A percentile compares a stretch with the other conserved stretches of the same genome.
Evolutionary conservation across 805 yeast species (phyloP).

Genomic region (Grigorovia yakushimaensis): DNA sequence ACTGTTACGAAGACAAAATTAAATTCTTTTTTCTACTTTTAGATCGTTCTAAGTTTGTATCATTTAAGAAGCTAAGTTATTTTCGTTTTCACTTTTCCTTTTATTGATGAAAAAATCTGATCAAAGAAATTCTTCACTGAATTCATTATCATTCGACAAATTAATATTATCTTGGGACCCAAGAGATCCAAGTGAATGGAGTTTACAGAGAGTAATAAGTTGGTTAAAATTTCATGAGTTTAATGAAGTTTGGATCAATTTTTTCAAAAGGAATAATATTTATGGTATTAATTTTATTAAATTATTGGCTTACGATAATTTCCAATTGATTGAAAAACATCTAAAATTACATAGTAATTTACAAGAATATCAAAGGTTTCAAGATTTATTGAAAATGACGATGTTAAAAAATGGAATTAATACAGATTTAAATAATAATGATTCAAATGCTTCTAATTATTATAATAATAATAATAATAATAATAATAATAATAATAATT

Average conservation of each 20-base stretch:
- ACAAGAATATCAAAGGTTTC: constrained; percentile 48
- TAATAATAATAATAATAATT: not conserved
- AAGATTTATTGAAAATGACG: constrained; percentile 42
- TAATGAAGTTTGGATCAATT: constrained; percentile 62
- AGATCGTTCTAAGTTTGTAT: too few species aligned
- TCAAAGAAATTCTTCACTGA: not conserved
- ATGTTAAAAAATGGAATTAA: constrained; percentile 26
- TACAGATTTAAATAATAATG: not conserved
- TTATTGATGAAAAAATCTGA: not conserved
- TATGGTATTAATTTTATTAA: constrained; percentile 56
- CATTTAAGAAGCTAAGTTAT: too few species aligned
- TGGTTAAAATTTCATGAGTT: constrained; percentile 69
- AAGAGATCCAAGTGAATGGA: constrained; percentile 57
- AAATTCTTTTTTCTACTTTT: too few species aligned
- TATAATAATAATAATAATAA: too few species aligned
- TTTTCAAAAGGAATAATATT: constrained; percentile 48
- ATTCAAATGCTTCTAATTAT: too few species aligned
- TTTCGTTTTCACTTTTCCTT: not conserved
- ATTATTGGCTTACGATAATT: constrained; percentile 56
- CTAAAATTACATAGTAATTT: constrained; percentile 35
- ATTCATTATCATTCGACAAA: constrained; percentile 20
- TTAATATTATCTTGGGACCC: constrained; percentile 39
- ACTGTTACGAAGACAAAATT: too few species aligned
- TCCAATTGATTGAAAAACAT: constrained; percentile 32
- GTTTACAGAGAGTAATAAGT: constrained; percentile 47